Evolutionary conservation across 805 yeast genomes (phyloP).

Genomic region (Candida xyloterini): DNA sequence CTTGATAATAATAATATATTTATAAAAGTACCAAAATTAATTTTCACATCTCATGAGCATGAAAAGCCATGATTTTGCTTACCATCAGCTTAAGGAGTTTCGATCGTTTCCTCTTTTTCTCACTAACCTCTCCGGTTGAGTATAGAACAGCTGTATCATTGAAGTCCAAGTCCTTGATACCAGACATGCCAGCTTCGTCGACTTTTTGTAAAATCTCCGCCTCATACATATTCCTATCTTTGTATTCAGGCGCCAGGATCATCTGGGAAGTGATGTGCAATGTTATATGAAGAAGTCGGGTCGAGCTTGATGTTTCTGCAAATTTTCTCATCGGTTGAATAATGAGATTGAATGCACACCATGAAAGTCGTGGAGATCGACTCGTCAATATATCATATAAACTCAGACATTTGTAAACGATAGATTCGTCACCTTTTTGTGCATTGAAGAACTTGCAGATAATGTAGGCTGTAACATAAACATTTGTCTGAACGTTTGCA

Average conservation of each 20-base stretch:
- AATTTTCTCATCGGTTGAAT: slow-evolving; percentile 22
- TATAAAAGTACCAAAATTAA: background rate
- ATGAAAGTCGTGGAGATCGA: slow-evolving; percentile 14
- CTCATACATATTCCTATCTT: slow-evolving; percentile 22
- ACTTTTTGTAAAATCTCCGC: slow-evolving; percentile 22
- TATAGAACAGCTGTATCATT: slow-evolving; percentile 16
- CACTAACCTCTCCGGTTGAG: background rate
- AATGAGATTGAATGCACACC: slow-evolving; percentile 20
- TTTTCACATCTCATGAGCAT: slow-evolving; percentile 21
- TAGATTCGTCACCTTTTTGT: slow-evolving; percentile 24
- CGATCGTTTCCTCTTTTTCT: slow-evolving; percentile 8
- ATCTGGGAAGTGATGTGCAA: slow-evolving; percentile 25
- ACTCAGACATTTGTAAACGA: slow-evolving; percentile 24
- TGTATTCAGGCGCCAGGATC: slow-evolving; percentile 33
- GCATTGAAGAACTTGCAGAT: slow-evolving; percentile 21
- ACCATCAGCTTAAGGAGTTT: slow-evolving; percentile 14
- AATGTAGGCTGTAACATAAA: slow-evolving; percentile 16
- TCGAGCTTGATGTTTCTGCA: slow-evolving; percentile 22
- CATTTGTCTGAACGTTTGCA: slow-evolving; percentile 5
- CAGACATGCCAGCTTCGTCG: slow-evolving; percentile 22
- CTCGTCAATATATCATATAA: slow-evolving; percentile 16
- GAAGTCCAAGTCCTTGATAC: slow-evolving; percentile 21
- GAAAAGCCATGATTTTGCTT: slow-evolving; percentile 18
- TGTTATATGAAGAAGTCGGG: slow-evolving; percentile 23
- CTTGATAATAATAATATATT: background rate